Conservation (phyloP, 139 green algal genomes). For the Chlorella vulgaris region DNA sequence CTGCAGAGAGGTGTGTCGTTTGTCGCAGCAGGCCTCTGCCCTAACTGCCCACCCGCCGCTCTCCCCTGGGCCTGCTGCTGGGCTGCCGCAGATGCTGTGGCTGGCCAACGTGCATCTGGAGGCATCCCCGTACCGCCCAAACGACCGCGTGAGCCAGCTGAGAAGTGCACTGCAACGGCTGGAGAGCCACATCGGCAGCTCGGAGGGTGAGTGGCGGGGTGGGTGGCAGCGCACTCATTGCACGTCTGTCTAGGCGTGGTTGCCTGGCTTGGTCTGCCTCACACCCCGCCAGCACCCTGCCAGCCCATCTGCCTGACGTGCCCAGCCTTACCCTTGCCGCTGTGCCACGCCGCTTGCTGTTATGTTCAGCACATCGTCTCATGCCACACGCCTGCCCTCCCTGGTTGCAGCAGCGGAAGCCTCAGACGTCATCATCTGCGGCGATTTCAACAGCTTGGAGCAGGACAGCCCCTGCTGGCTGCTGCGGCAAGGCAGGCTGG, state of each 20-base stretch:
- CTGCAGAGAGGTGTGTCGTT: too few relatives aligned
- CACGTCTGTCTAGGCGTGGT: too few relatives aligned
- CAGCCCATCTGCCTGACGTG: too few relatives aligned
- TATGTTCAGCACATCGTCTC: too few relatives aligned
- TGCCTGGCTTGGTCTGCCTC: too few relatives aligned
- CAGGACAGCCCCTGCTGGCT: constrained; percentile 50
- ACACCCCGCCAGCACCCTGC: not conserved
- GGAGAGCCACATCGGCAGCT: constrained; percentile 32
- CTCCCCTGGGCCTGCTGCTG: too few relatives aligned
- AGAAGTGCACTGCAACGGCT: constrained; percentile 56
- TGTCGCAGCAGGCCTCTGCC: too few relatives aligned
- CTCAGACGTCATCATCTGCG: constrained; percentile 46
- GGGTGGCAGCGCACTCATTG: too few relatives aligned
- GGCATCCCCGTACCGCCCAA: constrained; percentile 57
- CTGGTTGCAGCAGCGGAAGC: not conserved
- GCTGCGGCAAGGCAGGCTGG: constrained; percentile 53
- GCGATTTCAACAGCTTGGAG: constrained; percentile 58
- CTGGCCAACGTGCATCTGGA: constrained; percentile 69
- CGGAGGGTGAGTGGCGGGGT: not conserved
- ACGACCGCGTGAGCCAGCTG: constrained; percentile 60
- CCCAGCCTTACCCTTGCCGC: too few relatives aligned
- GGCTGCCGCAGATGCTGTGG: constrained; percentile 54
- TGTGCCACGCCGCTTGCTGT: not conserved
- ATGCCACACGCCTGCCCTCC: too few relatives aligned
- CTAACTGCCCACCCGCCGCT: too few relatives aligned